Evolutionary conservation across 176 grass and related monocot species (phyloP).

Genomic region (Pontederia crassipes): DNA sequence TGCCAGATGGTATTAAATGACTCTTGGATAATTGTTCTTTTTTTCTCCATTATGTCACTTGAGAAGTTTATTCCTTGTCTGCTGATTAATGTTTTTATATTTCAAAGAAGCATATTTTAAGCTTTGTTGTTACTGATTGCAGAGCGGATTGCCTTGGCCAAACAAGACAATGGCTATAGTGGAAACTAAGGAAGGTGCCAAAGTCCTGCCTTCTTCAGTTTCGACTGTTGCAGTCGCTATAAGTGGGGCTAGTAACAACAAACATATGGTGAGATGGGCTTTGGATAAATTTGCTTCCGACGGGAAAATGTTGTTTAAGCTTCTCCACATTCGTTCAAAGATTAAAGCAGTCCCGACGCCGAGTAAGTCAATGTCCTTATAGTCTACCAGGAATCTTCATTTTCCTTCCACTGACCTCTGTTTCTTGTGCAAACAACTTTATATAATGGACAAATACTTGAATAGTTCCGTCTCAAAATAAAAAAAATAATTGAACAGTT

Average conservation of each 20-base stretch:
- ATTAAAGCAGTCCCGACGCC: constrained; percentile 26
- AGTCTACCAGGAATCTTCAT: too few species aligned
- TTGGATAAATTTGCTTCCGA: constrained; percentile 17
- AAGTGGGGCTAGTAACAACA: constrained; percentile 24
- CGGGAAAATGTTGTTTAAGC: constrained; percentile 19
- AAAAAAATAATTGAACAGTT: too few species aligned
- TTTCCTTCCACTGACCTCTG: too few species aligned
- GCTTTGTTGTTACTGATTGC: neutral
- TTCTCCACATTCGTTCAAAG: constrained; percentile 33
- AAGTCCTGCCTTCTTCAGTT: neutral
- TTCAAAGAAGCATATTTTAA: neutral
- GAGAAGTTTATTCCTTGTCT: neutral
- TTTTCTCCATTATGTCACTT: too few species aligned
- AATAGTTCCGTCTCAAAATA: too few species aligned
- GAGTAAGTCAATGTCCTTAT: constrained; percentile 14
- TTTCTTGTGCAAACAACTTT: too few species aligned
- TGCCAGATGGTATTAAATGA: too few species aligned
- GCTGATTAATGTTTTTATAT: neutral
- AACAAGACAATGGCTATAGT: neutral
- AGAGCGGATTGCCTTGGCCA: neutral
- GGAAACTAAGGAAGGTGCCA: neutral
- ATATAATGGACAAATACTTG: too few species aligned
- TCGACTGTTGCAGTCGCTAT: constrained; percentile 29
- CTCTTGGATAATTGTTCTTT: too few species aligned
- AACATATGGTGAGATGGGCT: constrained; percentile 34